These are phyloP conservation scores for Termitomyces sp. DNA, from an alignment of 768 basidiomycete species.

Conservation along the genomic window DNA sequence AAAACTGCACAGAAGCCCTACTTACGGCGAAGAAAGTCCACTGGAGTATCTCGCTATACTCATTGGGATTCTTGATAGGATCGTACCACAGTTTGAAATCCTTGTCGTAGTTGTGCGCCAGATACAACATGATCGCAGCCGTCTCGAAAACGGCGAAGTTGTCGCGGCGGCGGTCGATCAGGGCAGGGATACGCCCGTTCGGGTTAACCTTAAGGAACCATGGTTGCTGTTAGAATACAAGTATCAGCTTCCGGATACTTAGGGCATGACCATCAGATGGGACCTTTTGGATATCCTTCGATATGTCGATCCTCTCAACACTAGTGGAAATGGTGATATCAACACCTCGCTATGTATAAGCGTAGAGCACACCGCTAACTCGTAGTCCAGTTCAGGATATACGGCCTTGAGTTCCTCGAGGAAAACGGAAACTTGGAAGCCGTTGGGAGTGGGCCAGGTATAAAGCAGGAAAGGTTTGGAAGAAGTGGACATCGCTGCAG, in stretches of 20 bases:
- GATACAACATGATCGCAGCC: slow-evolving; percentile 81
- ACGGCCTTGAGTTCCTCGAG: slow-evolving; percentile 63
- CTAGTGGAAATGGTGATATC: slow-evolving; percentile 30
- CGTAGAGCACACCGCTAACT: slow-evolving; percentile 19
- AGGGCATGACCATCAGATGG: neutral
- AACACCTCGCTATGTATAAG: neutral
- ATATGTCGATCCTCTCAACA: slow-evolving; percentile 52
- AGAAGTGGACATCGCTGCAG: slow-evolving; percentile 25
- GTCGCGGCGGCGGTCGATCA: slow-evolving; percentile 60
- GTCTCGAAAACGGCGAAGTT: slow-evolving; percentile 74
- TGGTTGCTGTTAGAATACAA: slow-evolving; percentile 36
- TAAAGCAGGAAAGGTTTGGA: slow-evolving; percentile 50
- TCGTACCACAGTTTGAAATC: slow-evolving; percentile 62
- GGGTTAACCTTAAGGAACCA: slow-evolving; percentile 80
- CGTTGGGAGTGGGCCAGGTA: slow-evolving; percentile 62
- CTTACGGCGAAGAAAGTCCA: slow-evolving; percentile 85
- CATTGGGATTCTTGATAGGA: slow-evolving; percentile 45
- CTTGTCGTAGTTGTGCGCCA: slow-evolving; percentile 79
- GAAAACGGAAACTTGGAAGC: slow-evolving; percentile 44
- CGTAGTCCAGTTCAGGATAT: slow-evolving; percentile 51
- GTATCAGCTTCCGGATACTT: neutral
- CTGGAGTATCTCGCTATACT: slow-evolving; percentile 72
- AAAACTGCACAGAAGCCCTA: neutral
- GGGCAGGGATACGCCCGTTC: slow-evolving; percentile 68
- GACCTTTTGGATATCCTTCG: slow-evolving; percentile 74